Base-by-base conservation (phyloP, 192 early-diverging fungal species). In the Backusella australiensis region DNA sequence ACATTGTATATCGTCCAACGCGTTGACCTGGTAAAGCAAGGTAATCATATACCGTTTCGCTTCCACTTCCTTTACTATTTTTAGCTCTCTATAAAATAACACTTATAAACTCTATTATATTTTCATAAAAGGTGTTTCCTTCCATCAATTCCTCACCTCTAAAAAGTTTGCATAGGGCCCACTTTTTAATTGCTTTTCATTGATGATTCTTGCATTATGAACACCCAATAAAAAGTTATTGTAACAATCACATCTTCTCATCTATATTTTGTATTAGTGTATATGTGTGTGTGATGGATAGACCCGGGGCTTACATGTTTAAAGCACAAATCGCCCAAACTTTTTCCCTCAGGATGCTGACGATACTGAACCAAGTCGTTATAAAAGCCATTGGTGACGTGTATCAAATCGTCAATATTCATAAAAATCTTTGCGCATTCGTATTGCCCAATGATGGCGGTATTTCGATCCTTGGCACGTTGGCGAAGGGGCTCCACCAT, bases 401-500 rank as follows among this genome's bases (percentile, higher is more conserved):
- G 81, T 49, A 75, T 75, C 15, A 91, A 80, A 21, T 88, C 83
- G 71, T 91, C 90, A 67, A 91, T 86, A 77, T 89, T 91, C 76
- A 85, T 85, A 75, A 91, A 90, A 8, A 90, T 87, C 17, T 85
- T 85, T 23, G 89, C 85, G 15, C 84, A 85, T 72, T 85, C 79
- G 73, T 89, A 90, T 15, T 84, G 81, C 0, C 86, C 85, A 49
- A 90, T 85, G 67, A 89, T 83, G 32, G 34, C n/a, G 19, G 85
- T 82, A 77, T 85, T 81, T 34, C 75, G 75, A 29, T 67, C 65
- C 26, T 83, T 84, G 9, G 89, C 86, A 0, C 84, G 82, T 29
- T 84, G 85, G 34, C 86, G 80, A 71, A 90, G 75, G 6, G 89
- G 89, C 46, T 86, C 85, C 0, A 77, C 87, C 71, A 89, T 75